phyloP scores from a whole-genome alignment of 495 filamentous ascomycete species.

The Thermochaetoides thermophila region DNA sequence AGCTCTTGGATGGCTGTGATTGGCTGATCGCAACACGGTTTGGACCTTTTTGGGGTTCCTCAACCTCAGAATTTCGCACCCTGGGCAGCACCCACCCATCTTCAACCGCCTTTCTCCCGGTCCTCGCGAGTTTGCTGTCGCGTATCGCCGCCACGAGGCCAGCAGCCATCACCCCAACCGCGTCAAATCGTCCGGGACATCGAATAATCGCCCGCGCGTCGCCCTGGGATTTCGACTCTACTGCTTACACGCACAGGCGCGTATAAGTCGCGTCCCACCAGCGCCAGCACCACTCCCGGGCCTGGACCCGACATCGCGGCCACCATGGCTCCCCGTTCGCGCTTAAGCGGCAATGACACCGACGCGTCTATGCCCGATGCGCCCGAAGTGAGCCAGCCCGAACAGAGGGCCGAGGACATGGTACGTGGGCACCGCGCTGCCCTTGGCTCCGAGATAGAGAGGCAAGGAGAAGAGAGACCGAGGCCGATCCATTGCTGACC shows the following conservation, averaged over 20 bases:
- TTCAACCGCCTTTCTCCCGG: conserved; percentile 11
- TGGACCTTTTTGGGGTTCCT: conserved; percentile 18
- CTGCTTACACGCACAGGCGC: conserved; percentile 10
- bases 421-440: conserved; percentile 22
- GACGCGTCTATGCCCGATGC: conserved; percentile 48
- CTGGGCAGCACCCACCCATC: conserved; percentile 16
- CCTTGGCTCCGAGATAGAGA: no score
- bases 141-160: conserved; percentile 12
- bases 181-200: neutral
- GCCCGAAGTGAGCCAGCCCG: conserved; percentile 27
- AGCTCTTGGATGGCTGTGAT: conserved; percentile 11
- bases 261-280: conserved; percentile 29
- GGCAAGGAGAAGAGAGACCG: no score
- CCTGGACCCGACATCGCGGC: conserved; percentile 7
- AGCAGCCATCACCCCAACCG: conserved; percentile 12
- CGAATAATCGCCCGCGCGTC: neutral
- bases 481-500: conserved; percentile 17
- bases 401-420: conserved; percentile 28
- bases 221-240: neutral
- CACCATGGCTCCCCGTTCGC: conserved; percentile 46
- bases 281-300: conserved; percentile 23
- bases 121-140: conserved; percentile 3
- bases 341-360: conserved; percentile 32
- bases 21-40: conserved; percentile 18
- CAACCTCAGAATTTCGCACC: conserved; percentile 21